Conservation (phyloP, 2,329 filamentous ascomycete species). For the Neopestalotiopsis sp. region DNA sequence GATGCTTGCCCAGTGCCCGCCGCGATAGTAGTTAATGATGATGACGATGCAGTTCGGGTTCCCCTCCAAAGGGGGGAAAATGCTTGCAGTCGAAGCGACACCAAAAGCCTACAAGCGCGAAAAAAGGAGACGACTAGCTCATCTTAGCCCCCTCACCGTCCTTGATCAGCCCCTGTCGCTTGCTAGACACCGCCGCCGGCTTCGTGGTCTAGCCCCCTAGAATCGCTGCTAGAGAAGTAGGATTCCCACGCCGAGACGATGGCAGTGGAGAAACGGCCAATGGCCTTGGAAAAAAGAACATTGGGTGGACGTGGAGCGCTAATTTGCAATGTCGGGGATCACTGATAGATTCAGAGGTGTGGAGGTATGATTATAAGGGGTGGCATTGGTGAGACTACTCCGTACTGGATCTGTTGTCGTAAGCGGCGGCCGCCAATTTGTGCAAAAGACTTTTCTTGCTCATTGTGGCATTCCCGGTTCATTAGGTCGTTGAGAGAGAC, state of each 20-base stretch:
- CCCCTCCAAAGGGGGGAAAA: conserved; percentile 3
- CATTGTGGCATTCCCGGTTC: no score
- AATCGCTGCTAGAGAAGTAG: not conserved
- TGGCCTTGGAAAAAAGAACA: not conserved
- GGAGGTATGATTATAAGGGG: not conserved
- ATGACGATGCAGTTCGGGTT: conserved; percentile 3
- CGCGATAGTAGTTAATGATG: not conserved
- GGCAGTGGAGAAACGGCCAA: not conserved
- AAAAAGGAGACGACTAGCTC: conserved; percentile 14
- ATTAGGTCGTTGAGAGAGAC: no score
- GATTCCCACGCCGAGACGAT: not conserved
- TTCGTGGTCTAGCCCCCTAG: conserved; percentile 9
- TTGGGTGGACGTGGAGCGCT: not conserved
- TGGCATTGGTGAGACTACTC: not conserved
- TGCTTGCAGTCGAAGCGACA: conserved; percentile 4
- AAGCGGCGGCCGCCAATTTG: not conserved
- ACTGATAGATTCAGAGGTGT: not conserved
- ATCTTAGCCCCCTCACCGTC: conserved; percentile 9
- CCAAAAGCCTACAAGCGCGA: not conserved
- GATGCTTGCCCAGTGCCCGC: no score
- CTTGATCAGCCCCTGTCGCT: not conserved
- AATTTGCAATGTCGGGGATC: conserved; percentile 1
- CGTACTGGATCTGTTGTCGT: not conserved
- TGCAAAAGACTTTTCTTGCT: no score
- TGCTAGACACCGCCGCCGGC: conserved; percentile 1